phyloP scores from a whole-genome alignment of 1,139 yeast genomes.

The Lodderomyces metapsilosis region DNA sequence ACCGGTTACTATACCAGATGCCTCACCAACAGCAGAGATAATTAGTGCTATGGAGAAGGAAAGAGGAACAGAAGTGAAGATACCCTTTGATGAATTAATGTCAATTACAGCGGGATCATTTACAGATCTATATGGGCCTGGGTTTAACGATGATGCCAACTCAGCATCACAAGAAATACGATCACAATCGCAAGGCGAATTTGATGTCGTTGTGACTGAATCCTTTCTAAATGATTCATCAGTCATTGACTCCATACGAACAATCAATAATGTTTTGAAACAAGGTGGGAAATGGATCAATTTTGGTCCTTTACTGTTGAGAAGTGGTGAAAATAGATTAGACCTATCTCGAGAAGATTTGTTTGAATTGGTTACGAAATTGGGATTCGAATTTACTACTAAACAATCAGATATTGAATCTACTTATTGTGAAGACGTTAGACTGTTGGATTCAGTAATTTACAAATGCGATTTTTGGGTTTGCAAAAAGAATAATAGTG shows the following conservation, averaged over 20 bases:
- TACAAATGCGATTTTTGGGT: slow-evolving; percentile 78
- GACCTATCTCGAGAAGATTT: slow-evolving; percentile 67
- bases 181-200: slow-evolving; percentile 19
- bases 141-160: not conserved
- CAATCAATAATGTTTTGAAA: slow-evolving; percentile 53
- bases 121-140: slow-evolving; percentile 68
- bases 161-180: slow-evolving; percentile 16
- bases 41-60: slow-evolving; percentile 23
- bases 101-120: slow-evolving; percentile 83
- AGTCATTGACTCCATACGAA: slow-evolving; percentile 63
- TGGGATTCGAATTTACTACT: slow-evolving; percentile 53
- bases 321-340: slow-evolving; percentile 48
- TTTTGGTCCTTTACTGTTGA: slow-evolving; percentile 74
- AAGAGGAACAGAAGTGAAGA: slow-evolving; percentile 16
- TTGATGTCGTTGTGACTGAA: slow-evolving; percentile 64
- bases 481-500: slow-evolving; percentile 32
- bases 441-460: slow-evolving; percentile 54
- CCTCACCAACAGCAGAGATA: slow-evolving; percentile 33
- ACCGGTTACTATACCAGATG: slow-evolving; percentile 54
- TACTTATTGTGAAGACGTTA: slow-evolving; percentile 56
- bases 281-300: slow-evolving; percentile 74
- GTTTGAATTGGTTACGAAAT: slow-evolving; percentile 40
- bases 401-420: slow-evolving; percentile 46
- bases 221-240: slow-evolving; percentile 78
- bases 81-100: slow-evolving; percentile 56